Conservation (phyloP, 2,329 filamentous ascomycete genomes). For the Aspergillus clavatus region DNA sequence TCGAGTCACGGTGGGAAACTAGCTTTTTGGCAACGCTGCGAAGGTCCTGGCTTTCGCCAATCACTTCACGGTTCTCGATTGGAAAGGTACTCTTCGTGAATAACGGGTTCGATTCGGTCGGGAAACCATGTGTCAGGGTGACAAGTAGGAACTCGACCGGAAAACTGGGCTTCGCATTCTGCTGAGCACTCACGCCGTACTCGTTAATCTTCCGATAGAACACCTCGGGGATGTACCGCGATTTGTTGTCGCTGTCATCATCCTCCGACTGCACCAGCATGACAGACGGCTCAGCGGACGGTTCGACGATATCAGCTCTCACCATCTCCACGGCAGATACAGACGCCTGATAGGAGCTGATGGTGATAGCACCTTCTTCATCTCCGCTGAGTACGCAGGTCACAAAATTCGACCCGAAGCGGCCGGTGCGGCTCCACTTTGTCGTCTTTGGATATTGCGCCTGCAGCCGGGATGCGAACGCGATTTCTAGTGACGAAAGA, state of each 20-base stretch:
- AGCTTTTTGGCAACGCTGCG: conserved; percentile 64
- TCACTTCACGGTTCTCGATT: conserved; percentile 82
- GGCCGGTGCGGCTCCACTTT: conserved; percentile 94
- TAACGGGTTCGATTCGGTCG: conserved; percentile 68
- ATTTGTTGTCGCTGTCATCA: conserved; percentile 61
- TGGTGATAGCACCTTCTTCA: conserved; percentile 77
- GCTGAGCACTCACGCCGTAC: conserved; percentile 91
- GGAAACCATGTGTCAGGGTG: conserved; percentile 94
- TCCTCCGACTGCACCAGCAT: conserved; percentile 96
- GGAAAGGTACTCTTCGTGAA: conserved; percentile 73
- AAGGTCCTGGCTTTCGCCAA: conserved; percentile 81
- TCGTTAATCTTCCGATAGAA: conserved; percentile 96
- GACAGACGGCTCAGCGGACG: conserved; percentile 83
- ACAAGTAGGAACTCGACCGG: conserved; percentile 95
- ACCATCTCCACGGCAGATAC: conserved; percentile 98
- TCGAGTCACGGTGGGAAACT: conserved; percentile 58
- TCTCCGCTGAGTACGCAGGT: conserved; percentile 95
- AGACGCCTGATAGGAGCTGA: conserved; percentile 90
- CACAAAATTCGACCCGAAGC: conserved; percentile 93
- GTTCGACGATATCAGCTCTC: conserved; percentile 86
- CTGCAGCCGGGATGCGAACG: conserved; percentile 82
- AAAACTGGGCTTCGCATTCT: conserved; percentile 94
- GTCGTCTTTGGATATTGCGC: conserved; percentile 82
- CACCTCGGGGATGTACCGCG: conserved; percentile 92
- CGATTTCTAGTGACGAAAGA: conserved; percentile 85